A percentile compares a stretch with the other conserved stretches of the same genome.
These are phyloP conservation scores for Sugiyamaella smithiae DNA, from an alignment of 805 yeast genomes.

Conservation along the genomic window DNA sequence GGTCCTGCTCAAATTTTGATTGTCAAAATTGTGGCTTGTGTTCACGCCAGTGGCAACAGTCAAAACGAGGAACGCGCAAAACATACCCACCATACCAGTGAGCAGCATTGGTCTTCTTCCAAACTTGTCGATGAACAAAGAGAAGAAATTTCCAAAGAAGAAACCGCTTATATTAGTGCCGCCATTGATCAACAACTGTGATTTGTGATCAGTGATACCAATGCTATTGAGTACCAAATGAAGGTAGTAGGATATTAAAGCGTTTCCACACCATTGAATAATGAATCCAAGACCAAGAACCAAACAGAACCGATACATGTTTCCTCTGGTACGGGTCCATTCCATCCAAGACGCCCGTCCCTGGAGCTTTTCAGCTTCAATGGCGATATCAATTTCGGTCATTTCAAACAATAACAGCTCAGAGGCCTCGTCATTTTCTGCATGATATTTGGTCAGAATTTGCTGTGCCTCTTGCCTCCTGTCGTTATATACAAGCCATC, in stretches of 20 bases:
- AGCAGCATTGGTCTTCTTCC: conserved; percentile 65
- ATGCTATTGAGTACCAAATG: conserved; percentile 49
- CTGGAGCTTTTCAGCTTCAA: conserved; percentile 57
- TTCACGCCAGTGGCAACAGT: conserved; percentile 54
- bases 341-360: conserved; percentile 32
- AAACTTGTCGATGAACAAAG: conserved; percentile 54
- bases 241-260: conserved; percentile 41
- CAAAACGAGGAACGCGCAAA: conserved; percentile 44
- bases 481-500: conserved; percentile 47
- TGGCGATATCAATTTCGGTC: conserved; percentile 26
- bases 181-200: conserved; percentile 21
- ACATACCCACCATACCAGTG: conserved; percentile 61
- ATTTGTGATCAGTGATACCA: conserved; percentile 42
- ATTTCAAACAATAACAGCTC: conserved; percentile 42
- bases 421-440: conserved; percentile 31
- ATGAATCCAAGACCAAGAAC: conserved; percentile 13
- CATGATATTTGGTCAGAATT: conserved; percentile 34
- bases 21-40: conserved; percentile 41
- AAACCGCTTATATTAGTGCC: conserved; percentile 17
- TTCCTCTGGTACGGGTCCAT: conserved; percentile 17
- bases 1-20: conserved; percentile 43
- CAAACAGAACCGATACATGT: conserved; percentile 16
- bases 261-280: conserved; percentile 22
- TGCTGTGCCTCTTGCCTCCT: conserved; percentile 47
- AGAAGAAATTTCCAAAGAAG: conserved; percentile 57